These are phyloP conservation scores for Tanozyma kutaoensis DNA, from an alignment of 805 yeast genomes.

Conservation along the genomic window DNA sequence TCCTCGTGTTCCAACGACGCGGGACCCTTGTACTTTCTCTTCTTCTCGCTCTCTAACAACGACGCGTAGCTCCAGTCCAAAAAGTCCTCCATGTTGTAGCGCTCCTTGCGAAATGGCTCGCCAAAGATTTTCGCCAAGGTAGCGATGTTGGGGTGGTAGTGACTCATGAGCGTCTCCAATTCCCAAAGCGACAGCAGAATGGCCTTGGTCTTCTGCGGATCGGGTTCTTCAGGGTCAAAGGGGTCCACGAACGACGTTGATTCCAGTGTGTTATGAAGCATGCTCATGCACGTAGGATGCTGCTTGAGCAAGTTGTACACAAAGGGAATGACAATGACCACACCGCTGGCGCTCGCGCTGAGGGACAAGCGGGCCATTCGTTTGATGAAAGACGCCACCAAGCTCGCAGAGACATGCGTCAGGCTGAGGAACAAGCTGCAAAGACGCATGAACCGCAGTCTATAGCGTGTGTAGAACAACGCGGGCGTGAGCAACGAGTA, in stretches of 20 bases:
- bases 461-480: conserved; percentile 62
- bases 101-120: conserved; percentile 81
- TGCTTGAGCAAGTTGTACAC: conserved; percentile 77
- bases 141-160: conserved; percentile 93
- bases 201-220: conserved; percentile 74
- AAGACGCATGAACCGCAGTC: conserved; percentile 79
- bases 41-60: conserved; percentile 47
- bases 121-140: conserved; percentile 78
- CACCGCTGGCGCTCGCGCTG: conserved; percentile 77
- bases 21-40: conserved; percentile 53
- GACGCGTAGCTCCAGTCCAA: conserved; percentile 78
- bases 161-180: conserved; percentile 60
- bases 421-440: conserved; percentile 78
- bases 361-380: conserved; percentile 62
- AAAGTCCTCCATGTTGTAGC: conserved; percentile 88
- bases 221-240: conserved; percentile 44
- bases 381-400: conserved; percentile 86
- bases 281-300: conserved; percentile 88
- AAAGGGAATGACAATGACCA: conserved; percentile 81
- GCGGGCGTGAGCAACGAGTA: conserved; percentile 70
- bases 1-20: conserved; percentile 70
- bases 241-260: conserved; percentile 40
- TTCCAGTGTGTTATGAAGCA: conserved; percentile 47
- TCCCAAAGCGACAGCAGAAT: conserved; percentile 89
- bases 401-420: conserved; percentile 70